Evolutionary conservation across 78 protist species (phyloP).

Genomic region (Dictyostelium discoideum): DNA sequence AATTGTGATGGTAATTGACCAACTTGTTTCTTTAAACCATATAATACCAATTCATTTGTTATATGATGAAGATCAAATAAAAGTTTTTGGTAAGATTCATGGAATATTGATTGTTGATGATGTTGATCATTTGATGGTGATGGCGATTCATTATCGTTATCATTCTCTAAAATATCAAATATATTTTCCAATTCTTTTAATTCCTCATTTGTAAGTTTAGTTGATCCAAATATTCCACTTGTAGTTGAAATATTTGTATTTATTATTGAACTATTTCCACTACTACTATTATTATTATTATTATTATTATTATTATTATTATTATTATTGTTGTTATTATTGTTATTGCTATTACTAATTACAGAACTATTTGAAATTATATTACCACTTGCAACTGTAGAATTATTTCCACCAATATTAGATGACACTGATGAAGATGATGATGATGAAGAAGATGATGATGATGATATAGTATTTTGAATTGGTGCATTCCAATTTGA

Average conservation of each 20-base stretch:
- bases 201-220: constrained; percentile 19
- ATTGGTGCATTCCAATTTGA: neutral
- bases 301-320: no score
- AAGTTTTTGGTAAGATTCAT: constrained; percentile 29
- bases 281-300: neutral
- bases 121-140: neutral
- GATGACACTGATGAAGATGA: neutral
- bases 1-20: constrained; percentile 74
- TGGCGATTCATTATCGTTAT: neutral
- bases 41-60: constrained; percentile 64
- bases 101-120: constrained; percentile 2
- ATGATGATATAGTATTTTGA: neutral
- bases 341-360: neutral
- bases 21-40: constrained; percentile 74
- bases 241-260: neutral
- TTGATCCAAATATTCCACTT: neutral
- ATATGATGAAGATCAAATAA: constrained; percentile 67
- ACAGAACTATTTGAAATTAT: neutral
- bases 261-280: neutral
- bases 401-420: neutral
- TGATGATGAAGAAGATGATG: neutral
- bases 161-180: constrained; percentile 10
- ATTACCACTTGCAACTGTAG: neutral
- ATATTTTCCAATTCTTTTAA: constrained; percentile 9
- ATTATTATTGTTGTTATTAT: neutral